Conservation (phyloP, 2,329 filamentous ascomycete genomes). For the Magnaporthiopsis rhizophila region DNA sequence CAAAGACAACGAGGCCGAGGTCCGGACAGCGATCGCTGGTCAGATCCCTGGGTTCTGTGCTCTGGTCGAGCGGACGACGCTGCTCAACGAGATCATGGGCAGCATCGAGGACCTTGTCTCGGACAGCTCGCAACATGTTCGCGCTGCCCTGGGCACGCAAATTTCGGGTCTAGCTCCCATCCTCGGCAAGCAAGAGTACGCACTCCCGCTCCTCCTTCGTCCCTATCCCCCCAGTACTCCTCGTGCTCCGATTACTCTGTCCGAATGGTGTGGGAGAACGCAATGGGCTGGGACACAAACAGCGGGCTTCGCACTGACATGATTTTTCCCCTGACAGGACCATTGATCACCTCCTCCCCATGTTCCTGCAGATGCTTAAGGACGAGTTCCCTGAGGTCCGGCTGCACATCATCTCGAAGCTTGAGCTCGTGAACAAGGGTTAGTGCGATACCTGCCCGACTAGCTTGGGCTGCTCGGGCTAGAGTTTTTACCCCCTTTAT, state of each 20-base stretch:
- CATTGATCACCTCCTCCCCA: conserved; percentile 90
- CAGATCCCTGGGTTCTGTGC: conserved; percentile 97
- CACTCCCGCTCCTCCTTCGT: background rate
- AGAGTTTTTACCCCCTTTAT: background rate
- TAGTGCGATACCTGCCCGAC: conserved; percentile 12
- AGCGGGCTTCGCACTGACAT: background rate
- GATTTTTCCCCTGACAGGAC: conserved; percentile 50
- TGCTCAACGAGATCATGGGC: conserved; percentile 94
- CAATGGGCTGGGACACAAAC: background rate
- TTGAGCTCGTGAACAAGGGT: conserved; percentile 96
- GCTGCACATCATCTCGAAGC: conserved; percentile 98
- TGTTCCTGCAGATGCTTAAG: conserved; percentile 99
- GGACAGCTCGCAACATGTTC: conserved; percentile 93
- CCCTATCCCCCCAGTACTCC: background rate
- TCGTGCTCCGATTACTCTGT: too few relatives aligned
- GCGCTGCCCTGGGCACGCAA: conserved; percentile 88
- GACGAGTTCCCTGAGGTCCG: conserved; percentile 98
- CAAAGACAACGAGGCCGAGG: conserved; percentile 96
- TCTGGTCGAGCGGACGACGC: conserved; percentile 75
- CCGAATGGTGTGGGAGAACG: too few relatives aligned
- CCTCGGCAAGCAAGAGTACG: conserved; percentile 93
- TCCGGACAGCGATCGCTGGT: conserved; percentile 91
- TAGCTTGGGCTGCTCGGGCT: background rate
- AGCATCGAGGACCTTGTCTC: conserved; percentile 94
- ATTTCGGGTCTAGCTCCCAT: conserved; percentile 96